phyloP scores from a whole-genome alignment of 345 rosid genomes.

The Brassica juncea region DNA sequence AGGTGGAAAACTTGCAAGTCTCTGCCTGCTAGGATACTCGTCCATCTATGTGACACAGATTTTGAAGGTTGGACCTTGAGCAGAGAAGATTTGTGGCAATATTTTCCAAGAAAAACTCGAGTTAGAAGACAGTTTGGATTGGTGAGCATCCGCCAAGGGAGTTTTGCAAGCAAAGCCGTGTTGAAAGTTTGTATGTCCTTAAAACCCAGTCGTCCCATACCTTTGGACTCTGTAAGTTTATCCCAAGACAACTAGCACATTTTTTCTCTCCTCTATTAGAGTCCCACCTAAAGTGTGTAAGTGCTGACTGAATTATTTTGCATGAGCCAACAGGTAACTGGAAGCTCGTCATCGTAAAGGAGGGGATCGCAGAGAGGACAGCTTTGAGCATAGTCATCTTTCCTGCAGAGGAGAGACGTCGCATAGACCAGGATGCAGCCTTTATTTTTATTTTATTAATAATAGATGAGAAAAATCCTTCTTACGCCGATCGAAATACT shows the following conservation, averaged over 20 bases:
- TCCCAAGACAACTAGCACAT: not conserved
- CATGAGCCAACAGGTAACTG: not conserved
- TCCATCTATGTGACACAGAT: not conserved
- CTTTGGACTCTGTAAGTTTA: not conserved
- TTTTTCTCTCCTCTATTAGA: not conserved
- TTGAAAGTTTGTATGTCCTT: not conserved
- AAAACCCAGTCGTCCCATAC: not conserved
- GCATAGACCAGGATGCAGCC: too few species aligned
- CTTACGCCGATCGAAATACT: too few species aligned
- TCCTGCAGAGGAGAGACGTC: too few species aligned
- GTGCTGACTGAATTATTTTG: not conserved
- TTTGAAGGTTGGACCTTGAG: not conserved
- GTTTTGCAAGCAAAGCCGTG: not conserved
- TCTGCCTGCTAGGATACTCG: too few species aligned
- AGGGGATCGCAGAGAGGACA: not conserved
- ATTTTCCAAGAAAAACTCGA: too few species aligned
- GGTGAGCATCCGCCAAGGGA: not conserved
- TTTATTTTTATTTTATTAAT: too few species aligned
- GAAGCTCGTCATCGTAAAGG: not conserved
- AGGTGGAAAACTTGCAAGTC: too few species aligned
- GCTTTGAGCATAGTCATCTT: not conserved
- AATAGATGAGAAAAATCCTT: too few species aligned
- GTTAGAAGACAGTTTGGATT: not conserved
- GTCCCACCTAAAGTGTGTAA: not conserved
- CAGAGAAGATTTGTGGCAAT: not conserved